Evolutionary conservation across 169 alveolate species (phyloP).

Genomic region (Cryptosporidium parvum): DNA sequence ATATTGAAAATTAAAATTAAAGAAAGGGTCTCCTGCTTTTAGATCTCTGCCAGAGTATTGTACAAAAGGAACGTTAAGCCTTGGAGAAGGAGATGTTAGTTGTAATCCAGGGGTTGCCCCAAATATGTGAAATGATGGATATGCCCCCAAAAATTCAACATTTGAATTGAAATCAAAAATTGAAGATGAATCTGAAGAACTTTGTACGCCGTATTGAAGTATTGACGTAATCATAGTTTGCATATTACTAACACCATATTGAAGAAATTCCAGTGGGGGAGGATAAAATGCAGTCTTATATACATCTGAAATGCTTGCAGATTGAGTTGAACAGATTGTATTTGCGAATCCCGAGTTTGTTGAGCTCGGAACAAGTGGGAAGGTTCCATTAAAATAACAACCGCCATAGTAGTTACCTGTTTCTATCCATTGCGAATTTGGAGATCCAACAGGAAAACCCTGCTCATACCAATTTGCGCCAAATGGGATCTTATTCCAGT

Average conservation of each 20-base stretch:
- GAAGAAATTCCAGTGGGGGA: conserved; percentile 54
- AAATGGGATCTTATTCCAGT: conserved; percentile 73
- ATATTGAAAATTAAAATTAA: conserved; percentile 65
- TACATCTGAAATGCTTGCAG: conserved; percentile 29
- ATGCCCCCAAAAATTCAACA: conserved; percentile 36
- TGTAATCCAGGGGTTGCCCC: conserved; percentile 61
- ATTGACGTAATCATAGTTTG: conserved; percentile 57
- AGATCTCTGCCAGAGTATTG: conserved; percentile 68
- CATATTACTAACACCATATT: conserved; percentile 58
- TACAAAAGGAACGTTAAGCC: conserved; percentile 62
- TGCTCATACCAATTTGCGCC: conserved; percentile 66
- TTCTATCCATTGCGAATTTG: conserved; percentile 73
- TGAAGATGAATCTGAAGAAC: not conserved
- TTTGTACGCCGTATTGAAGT: conserved; percentile 62
- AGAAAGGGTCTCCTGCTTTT: conserved; percentile 65
- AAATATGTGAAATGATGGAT: conserved; percentile 61
- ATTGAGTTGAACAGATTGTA: conserved; percentile 39
- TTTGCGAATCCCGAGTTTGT: conserved; percentile 41
- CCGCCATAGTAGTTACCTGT: conserved; percentile 67
- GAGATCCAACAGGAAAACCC: conserved; percentile 72
- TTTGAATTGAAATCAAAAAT: conserved; percentile 8
- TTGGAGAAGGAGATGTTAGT: conserved; percentile 62
- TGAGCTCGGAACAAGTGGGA: conserved; percentile 68
- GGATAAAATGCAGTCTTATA: conserved; percentile 72
- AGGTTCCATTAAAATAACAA: conserved; percentile 62